phyloP scores from a whole-genome alignment of 257 asterid species.

The Solanum phureja region DNA sequence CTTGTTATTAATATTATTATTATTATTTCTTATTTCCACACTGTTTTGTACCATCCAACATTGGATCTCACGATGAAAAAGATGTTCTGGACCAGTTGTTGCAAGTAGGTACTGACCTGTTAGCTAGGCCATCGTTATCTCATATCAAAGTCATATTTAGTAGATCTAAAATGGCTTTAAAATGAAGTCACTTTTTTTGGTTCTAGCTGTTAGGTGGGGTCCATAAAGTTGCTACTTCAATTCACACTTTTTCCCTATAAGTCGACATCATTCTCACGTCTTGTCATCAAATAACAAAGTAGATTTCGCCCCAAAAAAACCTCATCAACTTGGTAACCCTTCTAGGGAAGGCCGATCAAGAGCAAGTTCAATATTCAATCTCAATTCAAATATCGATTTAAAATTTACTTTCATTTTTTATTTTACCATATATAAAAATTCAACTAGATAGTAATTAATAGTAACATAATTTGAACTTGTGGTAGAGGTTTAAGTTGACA shows the following conservation, averaged over 20 bases:
- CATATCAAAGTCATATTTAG: neutral
- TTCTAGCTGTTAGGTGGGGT: neutral
- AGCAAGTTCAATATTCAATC: neutral
- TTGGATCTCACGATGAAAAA: neutral
- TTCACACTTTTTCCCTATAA: neutral
- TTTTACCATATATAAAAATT: neutral
- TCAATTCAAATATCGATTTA: neutral
- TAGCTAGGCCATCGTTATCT: neutral
- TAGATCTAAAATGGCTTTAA: neutral
- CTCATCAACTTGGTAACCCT: fast-evolving
- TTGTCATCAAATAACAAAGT: neutral
- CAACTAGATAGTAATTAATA: neutral
- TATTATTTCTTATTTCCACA: neutral
- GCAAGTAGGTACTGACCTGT: neutral
- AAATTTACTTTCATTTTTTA: neutral
- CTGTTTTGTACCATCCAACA: neutral
- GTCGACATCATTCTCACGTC: neutral
- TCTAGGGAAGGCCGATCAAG: neutral
- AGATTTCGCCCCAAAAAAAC: neutral
- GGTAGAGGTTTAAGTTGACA: neutral
- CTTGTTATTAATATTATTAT: neutral
- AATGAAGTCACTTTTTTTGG: neutral
- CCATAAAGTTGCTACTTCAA: neutral
- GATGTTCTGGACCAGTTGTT: neutral
- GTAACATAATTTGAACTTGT: neutral